Evolutionary conservation across 2,329 filamentous ascomycete genomes (phyloP), one percentile per base, ranked within the genome.

Genomic region (Didymella glomerata): DNA sequence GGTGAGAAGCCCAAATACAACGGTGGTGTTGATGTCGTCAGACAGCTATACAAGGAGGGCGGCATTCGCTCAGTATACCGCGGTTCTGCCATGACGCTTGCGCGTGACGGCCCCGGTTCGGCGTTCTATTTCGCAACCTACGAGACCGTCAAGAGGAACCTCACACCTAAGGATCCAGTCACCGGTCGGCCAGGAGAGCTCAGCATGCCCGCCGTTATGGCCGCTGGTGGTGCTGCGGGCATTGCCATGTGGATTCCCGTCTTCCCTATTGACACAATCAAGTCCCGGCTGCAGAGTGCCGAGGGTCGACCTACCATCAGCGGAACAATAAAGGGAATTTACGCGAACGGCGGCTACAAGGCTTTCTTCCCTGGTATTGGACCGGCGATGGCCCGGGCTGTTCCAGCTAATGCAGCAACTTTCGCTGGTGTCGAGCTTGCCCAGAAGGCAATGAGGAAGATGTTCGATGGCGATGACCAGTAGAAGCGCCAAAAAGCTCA

Each of bases 241-340:
- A 87, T 99, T 25, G 95, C 95, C 63, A 99, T 99, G 95, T 99
- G 95, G 95, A 95, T 97, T 68, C 93, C 95, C 53, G 93, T 99
- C 41, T 99, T 99, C 86, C 95, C 95, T 22, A 86, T 99, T 65
- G 95, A 99, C 75, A 99, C 95, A 0, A 89, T 99, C 81, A 99
- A 99, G 86, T 93, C 90, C 64, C 85, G 93, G 36, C 81, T 99
- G 76, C 95, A 99, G 84, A 96, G 92, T 42, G 92, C 92, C 41
- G 91, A 95, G 73, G 93, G 92, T 48, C 90, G 90, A 68, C 89
- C 93, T 48, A 92, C 90, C 0, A 87, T 99, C 50, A 85, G 88
- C 16, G 88, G 90, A 8, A 92, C 95, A 30, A 86, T 99, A 50
- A 85, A 86, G 65, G 87, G 92, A 54, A 83, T 99, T n/a, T 97